Evolutionary conservation across 75 land plant genomes (phyloP).

Genomic region (Pinus tabuliformis): DNA sequence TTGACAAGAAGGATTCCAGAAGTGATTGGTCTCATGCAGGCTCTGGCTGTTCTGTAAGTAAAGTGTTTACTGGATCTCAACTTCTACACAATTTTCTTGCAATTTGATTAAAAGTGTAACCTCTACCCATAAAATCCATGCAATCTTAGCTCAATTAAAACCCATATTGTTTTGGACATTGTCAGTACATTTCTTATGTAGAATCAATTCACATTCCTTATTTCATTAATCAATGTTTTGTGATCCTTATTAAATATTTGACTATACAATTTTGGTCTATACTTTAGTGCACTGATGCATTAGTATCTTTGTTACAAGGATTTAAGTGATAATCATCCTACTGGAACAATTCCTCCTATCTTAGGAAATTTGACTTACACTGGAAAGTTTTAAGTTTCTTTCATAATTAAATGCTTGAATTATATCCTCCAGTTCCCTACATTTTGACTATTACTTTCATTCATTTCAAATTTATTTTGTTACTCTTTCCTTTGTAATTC

Average conservation of each 20-base stretch:
- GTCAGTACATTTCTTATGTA: neutral
- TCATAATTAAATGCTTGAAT: neutral
- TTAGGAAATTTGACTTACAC: constrained; percentile 85
- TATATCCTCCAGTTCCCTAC: neutral
- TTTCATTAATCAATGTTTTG: neutral
- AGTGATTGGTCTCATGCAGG: constrained; percentile 97
- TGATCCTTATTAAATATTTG: neutral
- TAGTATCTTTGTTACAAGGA: constrained; percentile 45
- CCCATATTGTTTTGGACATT: neutral
- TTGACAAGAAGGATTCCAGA: constrained; percentile 80
- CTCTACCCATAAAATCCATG: neutral
- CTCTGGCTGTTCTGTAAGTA: constrained; percentile 95
- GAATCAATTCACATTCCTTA: neutral
- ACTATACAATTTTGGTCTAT: neutral
- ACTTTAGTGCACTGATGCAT: neutral
- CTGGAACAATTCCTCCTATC: constrained; percentile 86
- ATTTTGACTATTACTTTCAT: neutral
- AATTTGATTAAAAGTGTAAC: neutral
- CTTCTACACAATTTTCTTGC: too few relatives aligned
- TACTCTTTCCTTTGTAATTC: neutral
- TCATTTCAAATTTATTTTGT: neutral
- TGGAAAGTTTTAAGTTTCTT: constrained; percentile 70
- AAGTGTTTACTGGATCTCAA: neutral
- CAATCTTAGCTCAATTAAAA: neutral
- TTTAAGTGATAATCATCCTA: constrained; percentile 75